Evolutionary conservation across 805 yeast genomes (phyloP).

Genomic region (Wickerhamiella cacticola): DNA sequence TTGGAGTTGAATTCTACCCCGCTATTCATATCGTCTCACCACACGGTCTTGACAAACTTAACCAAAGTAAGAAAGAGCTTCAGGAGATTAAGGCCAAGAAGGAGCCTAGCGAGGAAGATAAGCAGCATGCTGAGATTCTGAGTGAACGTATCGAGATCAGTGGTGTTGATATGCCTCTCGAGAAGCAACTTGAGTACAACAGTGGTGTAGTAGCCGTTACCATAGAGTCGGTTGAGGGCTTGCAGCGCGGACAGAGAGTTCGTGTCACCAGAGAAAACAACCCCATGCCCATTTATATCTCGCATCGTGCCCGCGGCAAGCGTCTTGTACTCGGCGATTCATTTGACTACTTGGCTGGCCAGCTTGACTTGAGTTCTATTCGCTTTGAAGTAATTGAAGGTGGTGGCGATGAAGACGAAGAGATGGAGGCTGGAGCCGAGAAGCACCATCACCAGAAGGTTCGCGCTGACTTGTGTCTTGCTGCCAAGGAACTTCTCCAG

Average conservation of each 20-base stretch:
- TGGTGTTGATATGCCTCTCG: constrained; percentile 27
- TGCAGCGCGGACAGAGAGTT: constrained; percentile 40
- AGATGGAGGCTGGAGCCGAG: constrained; percentile 13
- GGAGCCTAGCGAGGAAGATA: constrained; percentile 25
- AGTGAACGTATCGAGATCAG: constrained; percentile 24
- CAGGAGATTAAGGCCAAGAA: constrained; percentile 21
- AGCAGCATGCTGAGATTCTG: constrained; percentile 24
- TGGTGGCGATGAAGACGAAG: constrained; percentile 13
- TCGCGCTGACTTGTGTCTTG: constrained; percentile 38
- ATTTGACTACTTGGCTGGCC: constrained; percentile 24
- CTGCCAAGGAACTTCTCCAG: constrained; percentile 29
- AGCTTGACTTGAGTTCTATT: constrained; percentile 18
- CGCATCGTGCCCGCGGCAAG: constrained; percentile 42
- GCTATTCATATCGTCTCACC: constrained; percentile 64
- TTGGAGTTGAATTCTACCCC: constrained; percentile 74
- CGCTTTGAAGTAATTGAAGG: constrained; percentile 21
- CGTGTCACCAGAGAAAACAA: constrained; percentile 69
- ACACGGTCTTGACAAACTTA: constrained; percentile 38
- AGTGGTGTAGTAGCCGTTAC: constrained; percentile 70
- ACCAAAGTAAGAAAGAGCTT: constrained; percentile 39
- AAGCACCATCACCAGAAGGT: constrained; percentile 14
- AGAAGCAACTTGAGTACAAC: constrained; percentile 44
- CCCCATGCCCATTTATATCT: constrained; percentile 50
- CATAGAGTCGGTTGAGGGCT: constrained; percentile 28
- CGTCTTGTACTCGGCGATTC: constrained; percentile 20